phyloP scores from a whole-genome alignment of 1,139 yeast genomes.

The Saccharomyces hybrid region DNA sequence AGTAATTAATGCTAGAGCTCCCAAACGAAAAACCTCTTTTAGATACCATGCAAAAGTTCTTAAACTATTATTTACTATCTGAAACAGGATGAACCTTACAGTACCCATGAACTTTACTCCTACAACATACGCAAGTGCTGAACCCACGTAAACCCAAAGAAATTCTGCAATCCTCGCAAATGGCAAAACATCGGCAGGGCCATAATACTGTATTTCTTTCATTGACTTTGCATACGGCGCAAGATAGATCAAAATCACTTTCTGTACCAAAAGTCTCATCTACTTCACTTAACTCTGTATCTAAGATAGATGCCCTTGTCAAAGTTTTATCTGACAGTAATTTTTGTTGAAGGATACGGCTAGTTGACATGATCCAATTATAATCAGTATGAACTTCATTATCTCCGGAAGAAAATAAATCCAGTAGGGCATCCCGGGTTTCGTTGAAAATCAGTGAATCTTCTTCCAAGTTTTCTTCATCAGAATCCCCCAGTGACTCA shows the following conservation, averaged over 20 bases:
- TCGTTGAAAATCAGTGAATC: background rate
- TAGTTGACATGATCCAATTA: background rate
- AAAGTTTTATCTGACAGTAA: background rate
- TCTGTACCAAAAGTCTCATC: background rate
- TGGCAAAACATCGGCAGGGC: conserved; percentile 89
- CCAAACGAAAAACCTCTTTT: background rate
- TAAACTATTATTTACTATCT: background rate
- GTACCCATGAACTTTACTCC: conserved; percentile 58
- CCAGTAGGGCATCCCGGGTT: background rate
- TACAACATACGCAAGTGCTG: conserved; percentile 79
- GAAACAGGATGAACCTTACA: conserved; percentile 34
- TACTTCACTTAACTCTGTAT: background rate
- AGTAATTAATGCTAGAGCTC: no score
- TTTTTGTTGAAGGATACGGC: background rate
- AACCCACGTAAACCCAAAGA: conserved; percentile 69
- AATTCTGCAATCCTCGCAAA: conserved; percentile 76
- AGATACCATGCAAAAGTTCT: background rate
- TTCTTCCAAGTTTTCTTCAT: background rate
- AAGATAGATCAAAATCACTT: conserved; percentile 30
- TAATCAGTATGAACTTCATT: background rate
- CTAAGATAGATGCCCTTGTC: background rate
- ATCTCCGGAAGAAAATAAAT: background rate
- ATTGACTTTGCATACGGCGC: conserved; percentile 77
- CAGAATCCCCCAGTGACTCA: background rate
- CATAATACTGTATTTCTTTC: conserved; percentile 73